Evolutionary conservation across 208 protist genomes (phyloP), one percentile per base, ranked within the genome.

Genomic region (Angomonas deanei): DNA sequence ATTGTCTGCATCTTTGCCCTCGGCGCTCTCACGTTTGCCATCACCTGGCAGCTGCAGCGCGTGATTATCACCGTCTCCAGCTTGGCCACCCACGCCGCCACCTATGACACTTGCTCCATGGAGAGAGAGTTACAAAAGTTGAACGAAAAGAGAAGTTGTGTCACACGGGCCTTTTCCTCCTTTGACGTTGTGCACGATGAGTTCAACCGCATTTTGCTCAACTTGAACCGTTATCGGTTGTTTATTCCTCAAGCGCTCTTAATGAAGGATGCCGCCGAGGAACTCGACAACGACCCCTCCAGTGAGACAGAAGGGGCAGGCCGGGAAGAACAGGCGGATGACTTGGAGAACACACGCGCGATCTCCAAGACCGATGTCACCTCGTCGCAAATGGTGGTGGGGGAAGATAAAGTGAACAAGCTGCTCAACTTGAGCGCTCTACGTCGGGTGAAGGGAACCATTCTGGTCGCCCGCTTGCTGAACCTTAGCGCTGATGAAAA

Each of bases 241-340:
- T 87, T 87, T 56, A 61, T 87, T 26, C 80, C 80, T 2, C 76
- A 78, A 58, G 71, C 80, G 46, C 68, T 87, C 36, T 71, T 87
- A 17, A 68, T 42, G 15, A 42, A 42, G 36, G 36, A 42, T 8
- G 36, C 11, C 36, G 36, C 36, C 36, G 36, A 42, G 36, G 36
- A 42, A 8, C 36, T 8, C 36, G 8, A 42, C 36, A 15, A 42
- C 36, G 36, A 8, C 15, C 15, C 15, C 36, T n/a, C 36, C 36
- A n/a, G 11, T 15, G 36, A 42, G 8, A 15, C 11, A 15, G 36
- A 42, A 42, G 36, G 8, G 36, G 36, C 8, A 8, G 36, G 15
- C 36, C 11, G 15, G 11, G 36, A 42, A 42, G 15, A 15, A 8
- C 11, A 42, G 15, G 15, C 11, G 8, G 15, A 15, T 15, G 36